Evolutionary conservation across 495 filamentous ascomycete genomes (phyloP), one percentile per base, ranked within the genome.

Genomic region (Hypoxylon crocopeplum): DNA sequence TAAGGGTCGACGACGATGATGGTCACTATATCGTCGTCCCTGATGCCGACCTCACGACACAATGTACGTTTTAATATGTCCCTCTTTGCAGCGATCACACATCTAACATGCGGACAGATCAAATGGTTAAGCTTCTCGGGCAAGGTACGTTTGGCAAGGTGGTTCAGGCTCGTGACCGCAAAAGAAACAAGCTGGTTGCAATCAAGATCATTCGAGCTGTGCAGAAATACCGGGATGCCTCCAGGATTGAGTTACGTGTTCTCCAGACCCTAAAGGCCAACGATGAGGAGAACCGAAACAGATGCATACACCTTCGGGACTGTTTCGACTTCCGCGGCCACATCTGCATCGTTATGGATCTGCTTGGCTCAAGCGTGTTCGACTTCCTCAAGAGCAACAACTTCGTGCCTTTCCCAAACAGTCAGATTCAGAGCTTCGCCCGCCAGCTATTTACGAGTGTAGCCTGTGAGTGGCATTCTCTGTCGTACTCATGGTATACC

Each of bases 101-200:
- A 48, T 52, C 67, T 77, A 66, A 78, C 68, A 45, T 61, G 55
- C 62, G 12, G 30, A 27, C 64, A 97, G 93, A 98, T 73, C 83
- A 88, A 72, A 92, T 98, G 57, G 77, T 87, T 56, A 88, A 88
- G 66, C 82, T 97, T 17, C 87, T 98, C 7, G 94, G 94, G 19
- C 94, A 98, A 74, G 94, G 94, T 37, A 98, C 94, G 0, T 98
- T 98, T 69, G 94, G 94, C 46, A 98, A 98, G 73, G 94, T 98
- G 11, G 93, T 98, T 7, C 90, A 96, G 71, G 94, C 94, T 30
- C 86, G 82, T 56, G 94, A 98, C 68, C 84, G 85, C 56, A 80
- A 81, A 50, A 83, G 84, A 48, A 84, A 85, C 50, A 86, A 88
- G 51, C 83, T 88, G 47, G 94, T 93, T 59, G 94, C 94, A 21